Evolutionary conservation across 805 yeast genomes (phyloP).

Genomic region (Pichia insulana): DNA sequence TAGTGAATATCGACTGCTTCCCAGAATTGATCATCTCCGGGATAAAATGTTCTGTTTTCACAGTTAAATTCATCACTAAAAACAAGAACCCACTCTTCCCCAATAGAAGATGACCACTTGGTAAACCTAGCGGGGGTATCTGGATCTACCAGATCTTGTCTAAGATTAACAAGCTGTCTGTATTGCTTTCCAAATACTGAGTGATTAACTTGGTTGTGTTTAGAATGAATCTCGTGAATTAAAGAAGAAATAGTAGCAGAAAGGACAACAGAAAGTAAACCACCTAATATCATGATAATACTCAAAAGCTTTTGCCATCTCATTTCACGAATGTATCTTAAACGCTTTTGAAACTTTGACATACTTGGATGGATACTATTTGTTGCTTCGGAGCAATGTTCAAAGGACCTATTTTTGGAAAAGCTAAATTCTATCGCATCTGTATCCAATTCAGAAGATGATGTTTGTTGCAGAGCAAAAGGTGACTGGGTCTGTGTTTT

Average conservation of each 20-base stretch:
- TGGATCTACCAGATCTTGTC: constrained; percentile 14
- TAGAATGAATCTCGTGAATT: background rate
- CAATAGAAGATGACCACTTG: constrained; percentile 40
- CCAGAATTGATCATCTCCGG: constrained; percentile 79
- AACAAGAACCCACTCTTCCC: constrained; percentile 57
- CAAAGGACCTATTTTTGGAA: too few species aligned
- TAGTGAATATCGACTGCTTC: constrained; percentile 67
- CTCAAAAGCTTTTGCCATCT: constrained; percentile 8
- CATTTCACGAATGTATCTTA: background rate
- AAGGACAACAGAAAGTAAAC: constrained; percentile 1
- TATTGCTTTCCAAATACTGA: background rate
- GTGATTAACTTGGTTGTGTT: background rate
- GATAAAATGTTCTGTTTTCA: constrained; percentile 74
- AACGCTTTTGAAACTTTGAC: too few species aligned
- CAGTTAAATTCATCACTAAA: constrained; percentile 79
- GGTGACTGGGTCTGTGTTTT: too few species aligned
- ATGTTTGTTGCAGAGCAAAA: too few species aligned
- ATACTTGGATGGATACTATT: too few species aligned
- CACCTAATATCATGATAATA: constrained; percentile 1
- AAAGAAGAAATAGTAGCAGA: constrained; percentile 3
- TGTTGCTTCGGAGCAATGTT: too few species aligned
- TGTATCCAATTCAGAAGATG: too few species aligned
- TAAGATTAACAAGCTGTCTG: background rate
- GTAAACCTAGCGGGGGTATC: constrained; percentile 48
- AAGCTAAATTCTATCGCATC: too few species aligned